Evolutionary conservation across 352 stramenopile genomes (phyloP), one percentile per base, ranked within the genome.

Genomic region (Phytophthora nicotianae): DNA sequence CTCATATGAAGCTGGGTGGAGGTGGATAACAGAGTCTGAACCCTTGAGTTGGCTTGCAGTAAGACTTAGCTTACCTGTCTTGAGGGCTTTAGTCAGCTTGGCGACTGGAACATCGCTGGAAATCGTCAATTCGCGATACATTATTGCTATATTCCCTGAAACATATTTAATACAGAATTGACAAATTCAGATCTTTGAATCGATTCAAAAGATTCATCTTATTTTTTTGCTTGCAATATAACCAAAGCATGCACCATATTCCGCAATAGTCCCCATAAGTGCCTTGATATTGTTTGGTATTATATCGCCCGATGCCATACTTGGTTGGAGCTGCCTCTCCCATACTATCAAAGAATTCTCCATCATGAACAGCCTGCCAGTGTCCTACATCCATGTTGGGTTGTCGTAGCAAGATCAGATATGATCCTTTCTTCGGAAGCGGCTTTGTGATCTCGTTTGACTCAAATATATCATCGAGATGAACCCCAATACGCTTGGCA

Each of bases 41-140:
- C 32, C 32, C 11, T 38, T 38, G 32, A 38, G 32, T 4, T 38
- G 32, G 8, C n/a, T 13, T 17, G 32, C 10, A 17, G 32, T 17
- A 38, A 19, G n/a, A 43, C 37, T 43, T 21, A 43, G 14, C 37
- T 43, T 43, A 43, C 37, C 37, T 10, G 37, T 43, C 37, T 43
- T 43, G 16, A 43, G 16, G 11, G 37, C 37, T 21, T 43, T 43
- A 7, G 37, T 43, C 37, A 43, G 32, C 32, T 38, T 38, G 32
- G 32, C 2, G 5, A 6, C 40, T 46, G 40, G 40, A n/a, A 46
- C 17, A 26, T 46, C 40, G 17, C 40, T 46, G 40, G 40, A 46
- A 26, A 46, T 46, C 40, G 40, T 46, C 16, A 46, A 46, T 46
- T 61, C 53, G 16, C 42, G 53, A 61, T 61, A 61, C 53, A 61